Evolutionary conservation across 352 stramenopile genomes (phyloP).

Genomic region (Pythium monospermum): DNA sequence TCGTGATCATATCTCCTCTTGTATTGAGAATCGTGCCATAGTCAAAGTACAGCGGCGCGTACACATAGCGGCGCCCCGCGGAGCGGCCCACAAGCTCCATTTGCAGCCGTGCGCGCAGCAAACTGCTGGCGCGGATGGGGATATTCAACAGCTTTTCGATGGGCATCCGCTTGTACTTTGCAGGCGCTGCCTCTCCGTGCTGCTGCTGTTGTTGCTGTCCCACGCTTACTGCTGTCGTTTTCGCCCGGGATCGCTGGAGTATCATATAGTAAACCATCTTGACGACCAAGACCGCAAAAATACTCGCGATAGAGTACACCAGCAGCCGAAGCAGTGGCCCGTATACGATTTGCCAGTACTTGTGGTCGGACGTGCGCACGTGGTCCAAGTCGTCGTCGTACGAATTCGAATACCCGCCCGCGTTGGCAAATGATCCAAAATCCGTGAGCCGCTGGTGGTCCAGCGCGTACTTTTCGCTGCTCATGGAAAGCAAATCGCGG

Average conservation of each 20-base stretch:
- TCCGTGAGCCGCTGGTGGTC: slow-evolving; percentile 3
- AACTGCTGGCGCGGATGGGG: background rate
- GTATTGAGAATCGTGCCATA: background rate
- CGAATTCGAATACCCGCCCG: background rate
- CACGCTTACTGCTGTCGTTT: background rate
- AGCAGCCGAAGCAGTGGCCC: background rate
- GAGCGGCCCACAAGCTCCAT: background rate
- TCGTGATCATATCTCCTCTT: background rate
- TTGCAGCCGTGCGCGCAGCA: background rate
- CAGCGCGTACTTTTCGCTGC: background rate
- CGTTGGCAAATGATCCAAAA: background rate
- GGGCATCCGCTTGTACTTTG: slow-evolving; percentile 3
- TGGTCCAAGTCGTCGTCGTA: slow-evolving; percentile 1
- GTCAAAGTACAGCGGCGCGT: background rate
- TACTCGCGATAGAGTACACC: background rate
- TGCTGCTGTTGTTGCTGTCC: background rate
- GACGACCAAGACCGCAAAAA: background rate
- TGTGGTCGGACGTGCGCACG: background rate
- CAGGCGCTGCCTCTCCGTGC: background rate
- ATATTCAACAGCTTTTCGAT: slow-evolving; percentile 1
- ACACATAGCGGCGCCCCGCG: background rate
- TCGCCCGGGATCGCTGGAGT: too few relatives aligned
- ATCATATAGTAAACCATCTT: slow-evolving; percentile 3
- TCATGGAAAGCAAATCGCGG: slow-evolving; percentile 2
- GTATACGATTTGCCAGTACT: slow-evolving; percentile 6